Conservation (phyloP, 805 yeast species). For the Candida multigemmis region DNA sequence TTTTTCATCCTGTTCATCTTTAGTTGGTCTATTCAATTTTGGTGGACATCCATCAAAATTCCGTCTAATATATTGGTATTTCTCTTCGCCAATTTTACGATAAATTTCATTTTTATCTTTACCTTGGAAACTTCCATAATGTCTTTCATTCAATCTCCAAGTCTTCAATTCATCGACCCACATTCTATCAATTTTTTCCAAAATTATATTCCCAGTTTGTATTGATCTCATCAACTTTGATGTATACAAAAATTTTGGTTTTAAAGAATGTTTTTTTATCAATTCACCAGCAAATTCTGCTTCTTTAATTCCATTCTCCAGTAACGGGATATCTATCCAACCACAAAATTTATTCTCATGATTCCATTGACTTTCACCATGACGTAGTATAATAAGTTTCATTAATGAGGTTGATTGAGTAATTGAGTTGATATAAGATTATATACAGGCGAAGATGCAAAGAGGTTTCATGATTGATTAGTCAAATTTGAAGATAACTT, state of each 20-base stretch:
- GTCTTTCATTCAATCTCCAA: slow-evolving; percentile 37
- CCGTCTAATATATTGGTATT: slow-evolving; percentile 29
- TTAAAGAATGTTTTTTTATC: slow-evolving; percentile 15
- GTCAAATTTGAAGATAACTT: no score
- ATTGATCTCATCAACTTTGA: slow-evolving; percentile 31
- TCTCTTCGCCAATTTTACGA: slow-evolving; percentile 24
- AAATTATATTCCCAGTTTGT: slow-evolving; percentile 30
- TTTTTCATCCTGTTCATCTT: slow-evolving; percentile 25
- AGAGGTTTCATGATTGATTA: no score
- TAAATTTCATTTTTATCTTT: slow-evolving; percentile 26
- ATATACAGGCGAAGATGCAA: no score
- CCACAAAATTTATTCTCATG: slow-evolving; percentile 36
- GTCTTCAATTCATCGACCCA: slow-evolving; percentile 29
- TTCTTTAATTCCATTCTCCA: slow-evolving; percentile 27
- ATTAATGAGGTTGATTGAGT: no score
- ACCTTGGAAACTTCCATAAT: slow-evolving; percentile 36
- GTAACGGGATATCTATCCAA: slow-evolving; percentile 35
- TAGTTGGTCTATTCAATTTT: slow-evolving; percentile 8
- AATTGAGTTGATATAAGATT: no score
- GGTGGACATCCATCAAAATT: slow-evolving; percentile 31
- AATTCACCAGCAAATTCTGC: slow-evolving; percentile 30
- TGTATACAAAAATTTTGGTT: slow-evolving; percentile 27
- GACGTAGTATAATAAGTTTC: slow-evolving; percentile 33
- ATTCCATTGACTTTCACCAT: slow-evolving; percentile 36
- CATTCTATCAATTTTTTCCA: slow-evolving; percentile 18